phyloP scores from a whole-genome alignment of 495 filamentous ascomycete species.

The Neurospora sp. region DNA sequence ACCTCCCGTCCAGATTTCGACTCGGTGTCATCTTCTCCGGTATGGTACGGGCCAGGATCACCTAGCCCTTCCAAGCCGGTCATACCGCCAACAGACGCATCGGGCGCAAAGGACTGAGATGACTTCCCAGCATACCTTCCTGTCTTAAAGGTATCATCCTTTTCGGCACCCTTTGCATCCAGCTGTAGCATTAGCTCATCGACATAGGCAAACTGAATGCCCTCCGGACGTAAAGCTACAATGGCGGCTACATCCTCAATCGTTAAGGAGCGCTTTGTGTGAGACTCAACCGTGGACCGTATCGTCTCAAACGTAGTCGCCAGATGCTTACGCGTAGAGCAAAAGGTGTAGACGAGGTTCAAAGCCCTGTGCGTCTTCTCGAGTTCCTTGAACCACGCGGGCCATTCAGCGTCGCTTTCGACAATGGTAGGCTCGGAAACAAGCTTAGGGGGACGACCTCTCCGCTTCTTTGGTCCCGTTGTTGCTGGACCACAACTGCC shows the following conservation, averaged over 20 bases:
- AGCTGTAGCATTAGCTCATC: conserved; percentile 72
- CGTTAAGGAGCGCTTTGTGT: conserved; percentile 59
- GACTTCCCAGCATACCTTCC: conserved; percentile 28
- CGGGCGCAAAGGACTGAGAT: conserved; percentile 30
- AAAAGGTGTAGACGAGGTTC: conserved; percentile 91
- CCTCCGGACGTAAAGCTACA: conserved; percentile 61
- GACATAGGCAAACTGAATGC: conserved; percentile 78
- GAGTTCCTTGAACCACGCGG: conserved; percentile 59
- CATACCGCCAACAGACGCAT: conserved; percentile 39
- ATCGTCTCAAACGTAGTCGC: conserved; percentile 87
- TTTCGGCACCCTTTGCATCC: conserved; percentile 57
- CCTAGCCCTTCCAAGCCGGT: conserved; percentile 34
- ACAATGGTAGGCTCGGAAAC: background rate
- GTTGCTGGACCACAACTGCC: background rate
- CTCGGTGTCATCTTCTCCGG: conserved; percentile 12
- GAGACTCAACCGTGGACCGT: conserved; percentile 70
- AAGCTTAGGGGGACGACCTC: background rate
- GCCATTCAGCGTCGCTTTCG: conserved; percentile 47
- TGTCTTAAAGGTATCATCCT: conserved; percentile 41
- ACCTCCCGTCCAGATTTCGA: conserved; percentile 47
- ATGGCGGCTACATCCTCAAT: conserved; percentile 77
- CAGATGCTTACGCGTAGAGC: conserved; percentile 82
- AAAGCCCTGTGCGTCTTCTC: conserved; percentile 72
- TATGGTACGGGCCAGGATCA: background rate
- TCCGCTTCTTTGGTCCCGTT: conserved; percentile 1